Percentiles rank a stretch among this genome's conserved stretches.
phyloP scores from a whole-genome alignment of 2,329 filamentous ascomycete genomes.

The Cladosporium austrohemisphaericum region DNA sequence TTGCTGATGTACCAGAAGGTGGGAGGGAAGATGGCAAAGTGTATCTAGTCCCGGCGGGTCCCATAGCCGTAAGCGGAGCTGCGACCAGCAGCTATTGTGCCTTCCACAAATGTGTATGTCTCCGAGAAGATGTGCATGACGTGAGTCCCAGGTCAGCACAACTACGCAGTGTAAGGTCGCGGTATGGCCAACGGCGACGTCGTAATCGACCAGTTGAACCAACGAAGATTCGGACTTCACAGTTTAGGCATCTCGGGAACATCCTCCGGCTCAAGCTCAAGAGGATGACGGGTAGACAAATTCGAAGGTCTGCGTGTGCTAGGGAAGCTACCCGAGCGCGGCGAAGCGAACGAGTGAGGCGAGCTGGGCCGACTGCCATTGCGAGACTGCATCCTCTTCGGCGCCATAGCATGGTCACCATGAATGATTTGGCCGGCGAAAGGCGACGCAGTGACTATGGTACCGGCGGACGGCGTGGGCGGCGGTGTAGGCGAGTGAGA shows the following conservation, averaged over 20 bases:
- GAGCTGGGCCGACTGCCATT: constrained; percentile 18
- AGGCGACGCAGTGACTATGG: constrained; percentile 66
- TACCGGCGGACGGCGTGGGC: constrained; percentile 62
- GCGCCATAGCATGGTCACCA: constrained; percentile 21
- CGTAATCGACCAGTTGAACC: too few species aligned
- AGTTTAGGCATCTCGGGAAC: constrained; percentile 12
- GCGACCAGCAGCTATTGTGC: too few species aligned
- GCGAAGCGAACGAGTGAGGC: background rate
- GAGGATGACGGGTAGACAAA: background rate
- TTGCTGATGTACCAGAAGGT: constrained; percentile 10
- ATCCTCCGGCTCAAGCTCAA: constrained; percentile 10
- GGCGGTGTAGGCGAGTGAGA: constrained; percentile 67
- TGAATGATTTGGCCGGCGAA: constrained; percentile 61
- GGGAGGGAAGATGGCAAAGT: background rate
- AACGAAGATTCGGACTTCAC: too few species aligned
- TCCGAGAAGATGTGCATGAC: too few species aligned
- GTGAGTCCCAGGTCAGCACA: too few species aligned
- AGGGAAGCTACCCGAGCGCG: constrained; percentile 5
- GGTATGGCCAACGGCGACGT: too few species aligned
- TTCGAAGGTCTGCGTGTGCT: constrained; percentile 5
- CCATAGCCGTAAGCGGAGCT: too few species aligned
- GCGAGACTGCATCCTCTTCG: constrained; percentile 22
- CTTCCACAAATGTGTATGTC: too few species aligned
- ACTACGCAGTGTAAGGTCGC: too few species aligned
- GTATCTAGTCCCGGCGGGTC: too few species aligned